These are phyloP conservation scores for Pogostemon cablin DNA, from an alignment of 257 asterid species.

Conservation along the genomic window DNA sequence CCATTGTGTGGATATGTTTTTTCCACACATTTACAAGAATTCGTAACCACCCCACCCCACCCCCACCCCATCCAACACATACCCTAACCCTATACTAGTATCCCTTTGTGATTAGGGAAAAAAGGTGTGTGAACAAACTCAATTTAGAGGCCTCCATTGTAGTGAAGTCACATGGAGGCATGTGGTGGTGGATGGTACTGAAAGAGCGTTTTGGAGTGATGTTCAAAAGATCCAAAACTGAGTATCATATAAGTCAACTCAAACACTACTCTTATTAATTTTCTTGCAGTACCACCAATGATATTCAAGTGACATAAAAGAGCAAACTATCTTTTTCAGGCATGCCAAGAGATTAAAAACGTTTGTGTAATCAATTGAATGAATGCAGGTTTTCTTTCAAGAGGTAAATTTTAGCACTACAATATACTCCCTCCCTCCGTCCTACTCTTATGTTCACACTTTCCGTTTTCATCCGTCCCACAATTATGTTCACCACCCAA, in stretches of 20 bases:
- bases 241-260: conserved; percentile 59
- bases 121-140: conserved; percentile 36
- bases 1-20: conserved; percentile 30
- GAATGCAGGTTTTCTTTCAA: background rate
- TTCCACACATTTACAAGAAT: conserved; percentile 21
- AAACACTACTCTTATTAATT: conserved; percentile 4
- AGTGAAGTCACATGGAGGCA: conserved; percentile 70
- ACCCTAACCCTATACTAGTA: background rate
- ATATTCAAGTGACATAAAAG: background rate
- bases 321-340: too few relatives aligned
- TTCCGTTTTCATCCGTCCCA: too few relatives aligned
- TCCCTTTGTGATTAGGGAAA: background rate
- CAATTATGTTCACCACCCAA: too few relatives aligned
- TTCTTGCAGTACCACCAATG: conserved; percentile 25
- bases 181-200: conserved; percentile 47
- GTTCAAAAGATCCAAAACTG: conserved; percentile 48
- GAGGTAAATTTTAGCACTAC: background rate
- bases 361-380: background rate
- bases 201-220: conserved; percentile 56
- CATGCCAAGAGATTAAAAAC: too few relatives aligned
- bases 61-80: background rate
- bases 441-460: too few relatives aligned
- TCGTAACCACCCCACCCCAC: background rate
- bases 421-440: background rate
- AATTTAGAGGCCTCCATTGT: conserved; percentile 33